Conservation (phyloP, 2,329 filamentous ascomycete species). For the Nakataea oryzae region DNA sequence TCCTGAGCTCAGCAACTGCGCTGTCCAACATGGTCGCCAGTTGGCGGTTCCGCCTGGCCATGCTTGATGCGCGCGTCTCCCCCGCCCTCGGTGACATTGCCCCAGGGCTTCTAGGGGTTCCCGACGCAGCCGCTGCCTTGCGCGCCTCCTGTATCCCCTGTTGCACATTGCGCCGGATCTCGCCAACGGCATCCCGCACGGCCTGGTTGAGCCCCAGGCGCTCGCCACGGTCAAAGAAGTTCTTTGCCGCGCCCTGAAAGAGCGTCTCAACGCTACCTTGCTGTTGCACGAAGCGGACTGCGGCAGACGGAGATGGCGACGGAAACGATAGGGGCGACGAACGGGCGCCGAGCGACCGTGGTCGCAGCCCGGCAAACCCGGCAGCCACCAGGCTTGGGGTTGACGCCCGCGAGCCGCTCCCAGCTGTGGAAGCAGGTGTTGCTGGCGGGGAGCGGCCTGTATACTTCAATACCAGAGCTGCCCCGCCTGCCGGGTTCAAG, state of each 20-base stretch:
- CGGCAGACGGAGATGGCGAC: constrained; percentile 17
- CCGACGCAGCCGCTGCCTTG: constrained; percentile 24
- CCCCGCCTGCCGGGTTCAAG: constrained; percentile 50
- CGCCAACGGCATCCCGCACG: constrained; percentile 69
- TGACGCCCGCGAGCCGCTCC: constrained; percentile 13
- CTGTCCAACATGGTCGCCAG: constrained; percentile 59
- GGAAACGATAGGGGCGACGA: not conserved
- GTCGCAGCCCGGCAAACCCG: constrained; percentile 25
- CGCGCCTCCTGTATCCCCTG: constrained; percentile 52
- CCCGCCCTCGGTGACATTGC: not conserved
- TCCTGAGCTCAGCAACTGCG: constrained; percentile 52
- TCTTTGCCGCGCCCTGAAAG: constrained; percentile 66
- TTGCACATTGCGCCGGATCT: constrained; percentile 68
- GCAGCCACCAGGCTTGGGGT: constrained; percentile 6
- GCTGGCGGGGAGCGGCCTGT: constrained; percentile 41
- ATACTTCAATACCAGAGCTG: constrained; percentile 60
- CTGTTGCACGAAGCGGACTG: constrained; percentile 40
- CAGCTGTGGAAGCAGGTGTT: constrained; percentile 4
- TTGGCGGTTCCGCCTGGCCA: constrained; percentile 57
- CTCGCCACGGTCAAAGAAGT: constrained; percentile 62
- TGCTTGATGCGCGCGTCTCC: constrained; percentile 15
- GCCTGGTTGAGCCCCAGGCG: constrained; percentile 72
- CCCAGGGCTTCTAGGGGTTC: constrained; percentile 9
- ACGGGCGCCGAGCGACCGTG: constrained; percentile 27
- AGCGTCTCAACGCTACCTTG: constrained; percentile 55